Evolutionary conservation across 306 rosid genomes (phyloP), one percentile per base, ranked within the genome.

Genomic region (Cyamopsis tetragonoloba): DNA sequence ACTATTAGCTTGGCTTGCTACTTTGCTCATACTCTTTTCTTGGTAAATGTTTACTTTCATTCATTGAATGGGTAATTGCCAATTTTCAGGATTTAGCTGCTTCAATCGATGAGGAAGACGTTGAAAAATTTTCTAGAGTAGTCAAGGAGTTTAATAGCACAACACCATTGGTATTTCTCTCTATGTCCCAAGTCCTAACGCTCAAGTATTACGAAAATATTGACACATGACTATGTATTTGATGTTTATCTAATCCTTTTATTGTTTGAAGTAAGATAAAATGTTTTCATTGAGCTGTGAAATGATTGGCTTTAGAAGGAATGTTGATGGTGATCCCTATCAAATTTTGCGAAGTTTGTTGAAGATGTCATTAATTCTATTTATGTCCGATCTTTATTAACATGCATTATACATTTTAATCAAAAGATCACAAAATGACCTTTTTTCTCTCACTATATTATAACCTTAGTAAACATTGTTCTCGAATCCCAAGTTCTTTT

Each of bases 31-130:
- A 20, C 24, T 54, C 62, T 44, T 71, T 62, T 55, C 41, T 37
- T 28, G 46, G n/a, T 47, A 37, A 2, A 38, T 47, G 35, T 57
- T 76, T 65, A 50, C 22, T 72, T 70, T 42, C 72, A n/a, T 67
- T 44, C 10, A 23, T 73, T 63, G 27, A n/a, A 53, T n/a, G n/a
- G 47, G 32, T 9, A 65, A 10, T 73, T 42, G 9, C 63, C 30
- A 9, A 20, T 32, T 56, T 67, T 77, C 79, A 77, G 88, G 83
- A 80, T 74, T 70, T 83, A 77, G 78, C 62, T 57, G 56, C 80
- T 44, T 57, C 87, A 79, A 64, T 83, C 68, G 84, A 76, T 17
- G 78, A 72, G 55, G 84, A 68, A 72, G 87, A 83, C 72, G 82
- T 72, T 63, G 64, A 17, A 27, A 69, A 59, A 12, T 79, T 83